Percentiles rank a stretch among this genome's conserved stretches.
Conservation (phyloP, 441 rosid genomes). For the Gossypium schwendimanii region DNA sequence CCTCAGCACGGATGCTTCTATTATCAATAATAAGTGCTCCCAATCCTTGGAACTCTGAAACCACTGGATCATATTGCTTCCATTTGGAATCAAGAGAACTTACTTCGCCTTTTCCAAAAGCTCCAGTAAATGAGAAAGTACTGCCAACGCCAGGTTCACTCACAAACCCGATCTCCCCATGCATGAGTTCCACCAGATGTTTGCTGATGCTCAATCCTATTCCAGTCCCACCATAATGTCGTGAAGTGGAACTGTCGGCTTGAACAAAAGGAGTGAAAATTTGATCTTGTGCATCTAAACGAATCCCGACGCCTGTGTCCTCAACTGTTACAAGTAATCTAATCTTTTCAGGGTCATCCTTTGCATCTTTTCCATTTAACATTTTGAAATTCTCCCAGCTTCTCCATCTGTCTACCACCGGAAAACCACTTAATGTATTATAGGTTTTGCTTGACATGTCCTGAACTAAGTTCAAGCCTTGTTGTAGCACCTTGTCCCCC, state of each 20-base stretch:
- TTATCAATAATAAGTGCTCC: conserved; percentile 71
- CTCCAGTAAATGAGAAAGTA: conserved; percentile 75
- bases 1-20: conserved; percentile 70
- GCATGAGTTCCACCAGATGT: conserved; percentile 87
- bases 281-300: conserved; percentile 59
- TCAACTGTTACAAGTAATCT: conserved; percentile 76
- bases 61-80: conserved; percentile 40
- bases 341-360: conserved; percentile 35
- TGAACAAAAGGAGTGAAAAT: conserved; percentile 96
- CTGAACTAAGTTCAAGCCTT: conserved; percentile 39
- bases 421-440: conserved; percentile 71
- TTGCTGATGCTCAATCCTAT: conserved; percentile 93
- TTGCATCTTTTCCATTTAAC: conserved; percentile 18
- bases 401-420: conserved; percentile 71
- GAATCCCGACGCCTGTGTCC: conserved; percentile 93
- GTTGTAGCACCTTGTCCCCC: conserved; percentile 50
- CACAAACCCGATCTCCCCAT: conserved; percentile 84
- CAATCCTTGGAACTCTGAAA: conserved; percentile 51
- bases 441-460: conserved; percentile 29
- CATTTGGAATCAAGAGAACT: conserved; percentile 37
- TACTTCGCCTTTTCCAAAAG: conserved; percentile 49
- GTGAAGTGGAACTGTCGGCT: conserved; percentile 98
- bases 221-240: conserved; percentile 94
- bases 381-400: conserved; percentile 73
- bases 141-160: conserved; percentile 75